Evolutionary conservation across 2,329 filamentous ascomycete species (phyloP).

Genomic region (Calonectria henricotiae): DNA sequence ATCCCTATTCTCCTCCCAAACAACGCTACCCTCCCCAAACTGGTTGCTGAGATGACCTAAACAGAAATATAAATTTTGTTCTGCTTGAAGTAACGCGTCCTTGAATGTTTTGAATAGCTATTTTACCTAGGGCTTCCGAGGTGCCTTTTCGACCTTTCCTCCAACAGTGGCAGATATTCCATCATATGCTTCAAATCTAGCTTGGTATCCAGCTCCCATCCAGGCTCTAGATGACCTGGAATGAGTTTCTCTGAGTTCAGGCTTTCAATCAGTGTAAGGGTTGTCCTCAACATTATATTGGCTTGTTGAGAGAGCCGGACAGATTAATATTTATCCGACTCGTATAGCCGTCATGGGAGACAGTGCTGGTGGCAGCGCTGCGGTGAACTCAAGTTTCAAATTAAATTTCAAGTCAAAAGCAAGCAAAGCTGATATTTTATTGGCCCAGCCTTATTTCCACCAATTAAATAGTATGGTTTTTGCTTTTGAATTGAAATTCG

Average conservation of each 20-base stretch:
- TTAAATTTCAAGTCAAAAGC: no score
- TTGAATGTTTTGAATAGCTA: background rate
- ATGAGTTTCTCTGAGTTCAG: slow-evolving; percentile 5
- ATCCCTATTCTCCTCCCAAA: slow-evolving; percentile 9
- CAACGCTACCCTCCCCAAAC: slow-evolving; percentile 4
- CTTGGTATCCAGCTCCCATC: background rate
- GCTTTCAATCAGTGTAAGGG: background rate
- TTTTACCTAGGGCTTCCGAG: background rate
- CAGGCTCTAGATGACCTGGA: background rate
- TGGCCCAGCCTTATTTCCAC: no score
- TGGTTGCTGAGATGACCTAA: slow-evolving; percentile 15
- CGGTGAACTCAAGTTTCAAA: no score
- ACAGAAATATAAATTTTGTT: slow-evolving; percentile 10
- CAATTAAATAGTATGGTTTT: no score
- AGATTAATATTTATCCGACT: slow-evolving; percentile 8
- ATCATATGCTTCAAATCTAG: slow-evolving; percentile 11
- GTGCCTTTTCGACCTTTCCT: slow-evolving; percentile 7
- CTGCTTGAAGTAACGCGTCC: slow-evolving; percentile 2
- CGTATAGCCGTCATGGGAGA: slow-evolving; percentile 41
- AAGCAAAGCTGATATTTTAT: no score
- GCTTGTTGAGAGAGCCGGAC: background rate
- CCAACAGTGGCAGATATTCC: background rate
- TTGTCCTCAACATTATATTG: slow-evolving; percentile 8
- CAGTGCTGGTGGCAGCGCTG: slow-evolving; percentile 40
- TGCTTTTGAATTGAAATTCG: no score